phyloP scores from a whole-genome alignment of 139 green algal species.

The Pleodorina starrii region DNA sequence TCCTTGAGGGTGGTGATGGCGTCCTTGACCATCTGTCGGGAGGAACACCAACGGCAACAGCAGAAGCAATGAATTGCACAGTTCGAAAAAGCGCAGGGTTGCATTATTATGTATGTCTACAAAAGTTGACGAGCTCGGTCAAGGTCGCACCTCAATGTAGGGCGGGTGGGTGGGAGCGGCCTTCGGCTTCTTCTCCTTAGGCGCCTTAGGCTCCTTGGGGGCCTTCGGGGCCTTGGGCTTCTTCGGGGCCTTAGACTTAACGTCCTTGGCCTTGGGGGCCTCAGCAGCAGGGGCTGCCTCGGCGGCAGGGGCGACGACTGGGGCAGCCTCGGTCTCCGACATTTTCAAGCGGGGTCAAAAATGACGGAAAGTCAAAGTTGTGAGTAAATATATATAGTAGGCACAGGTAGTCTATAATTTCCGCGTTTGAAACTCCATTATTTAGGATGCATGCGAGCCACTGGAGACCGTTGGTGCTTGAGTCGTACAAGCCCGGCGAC shows the following conservation, averaged over 20 bases:
- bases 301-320: slow-evolving; percentile 9
- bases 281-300: slow-evolving; percentile 8
- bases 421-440: no score
- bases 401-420: no score
- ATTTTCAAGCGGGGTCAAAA: neutral
- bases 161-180: slow-evolving; percentile 54
- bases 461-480: no score
- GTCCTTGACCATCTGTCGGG: slow-evolving; percentile 71
- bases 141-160: slow-evolving; percentile 53
- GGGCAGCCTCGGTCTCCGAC: slow-evolving; percentile 29
- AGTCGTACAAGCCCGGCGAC: no score
- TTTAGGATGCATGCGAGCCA: no score
- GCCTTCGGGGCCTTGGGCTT: slow-evolving; percentile 18
- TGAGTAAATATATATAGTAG: no score
- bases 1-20: slow-evolving; percentile 87
- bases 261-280: slow-evolving; percentile 11
- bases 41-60: neutral
- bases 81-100: no score
- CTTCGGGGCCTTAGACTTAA: slow-evolving; percentile 27
- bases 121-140: neutral
- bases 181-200: slow-evolving; percentile 54
- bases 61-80: neutral
- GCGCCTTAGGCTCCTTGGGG: slow-evolving; percentile 20
- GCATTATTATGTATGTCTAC: no score
- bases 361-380: neutral